These are phyloP conservation scores for Nitzschia sp. DNA, from an alignment of 108 stramenopile species.

Conservation along the genomic window DNA sequence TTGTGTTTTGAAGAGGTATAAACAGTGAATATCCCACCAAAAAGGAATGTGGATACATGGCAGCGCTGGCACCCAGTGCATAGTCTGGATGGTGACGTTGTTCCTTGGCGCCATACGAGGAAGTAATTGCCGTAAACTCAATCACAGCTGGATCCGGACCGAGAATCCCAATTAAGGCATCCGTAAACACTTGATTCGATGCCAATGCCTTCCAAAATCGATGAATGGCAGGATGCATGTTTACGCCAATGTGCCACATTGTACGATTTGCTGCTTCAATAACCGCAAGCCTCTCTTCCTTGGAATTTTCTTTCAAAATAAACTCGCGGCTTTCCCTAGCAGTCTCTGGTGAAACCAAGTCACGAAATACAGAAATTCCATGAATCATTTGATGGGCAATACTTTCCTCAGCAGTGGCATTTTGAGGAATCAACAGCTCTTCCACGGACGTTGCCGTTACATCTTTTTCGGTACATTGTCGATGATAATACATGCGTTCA, in stretches of 20 bases:
- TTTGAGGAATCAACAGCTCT: slow-evolving; percentile 17
- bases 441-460: slow-evolving; percentile 37
- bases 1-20: slow-evolving; percentile 58
- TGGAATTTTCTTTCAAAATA: slow-evolving; percentile 44
- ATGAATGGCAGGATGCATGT: slow-evolving; percentile 37
- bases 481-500: slow-evolving; percentile 55
- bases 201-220: slow-evolving; percentile 48
- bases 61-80: slow-evolving; percentile 33
- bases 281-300: slow-evolving; percentile 36
- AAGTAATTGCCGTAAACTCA: slow-evolving; percentile 66
- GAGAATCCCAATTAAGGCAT: slow-evolving; percentile 44
- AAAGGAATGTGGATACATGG: slow-evolving; percentile 45
- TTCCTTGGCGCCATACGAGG: slow-evolving; percentile 50
- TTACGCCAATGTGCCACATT: slow-evolving; percentile 47
- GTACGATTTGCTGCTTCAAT: slow-evolving; percentile 55
- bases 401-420: slow-evolving; percentile 10
- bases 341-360: slow-evolving; percentile 49
- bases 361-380: slow-evolving; percentile 55
- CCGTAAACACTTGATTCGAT: slow-evolving; percentile 29
- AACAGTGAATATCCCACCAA: slow-evolving; percentile 52
- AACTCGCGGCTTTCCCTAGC: slow-evolving; percentile 43
- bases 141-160: slow-evolving; percentile 62
- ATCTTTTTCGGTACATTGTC: slow-evolving; percentile 42
- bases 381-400: slow-evolving; percentile 44
- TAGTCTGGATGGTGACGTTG: slow-evolving; percentile 53